Conservation (phyloP, 2,329 filamentous ascomycete genomes). For the Fusarium duplospermum region DNA sequence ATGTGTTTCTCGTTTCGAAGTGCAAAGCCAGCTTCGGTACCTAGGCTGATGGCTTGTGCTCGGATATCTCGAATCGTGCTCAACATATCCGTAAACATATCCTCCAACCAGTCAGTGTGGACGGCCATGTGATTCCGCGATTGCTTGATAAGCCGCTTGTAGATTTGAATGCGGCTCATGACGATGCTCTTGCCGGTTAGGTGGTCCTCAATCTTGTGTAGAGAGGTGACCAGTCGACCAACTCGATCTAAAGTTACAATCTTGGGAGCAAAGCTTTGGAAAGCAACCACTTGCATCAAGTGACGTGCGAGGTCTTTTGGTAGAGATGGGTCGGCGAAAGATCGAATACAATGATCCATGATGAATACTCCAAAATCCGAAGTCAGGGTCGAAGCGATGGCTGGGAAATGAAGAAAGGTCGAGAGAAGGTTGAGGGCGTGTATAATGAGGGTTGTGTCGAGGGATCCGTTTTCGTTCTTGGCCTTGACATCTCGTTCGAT, state of each 20-base stretch:
- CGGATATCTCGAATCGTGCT: conserved; percentile 83
- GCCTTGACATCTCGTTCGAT: conserved; percentile 83
- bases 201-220: conserved; percentile 79
- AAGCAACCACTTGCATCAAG: conserved; percentile 82
- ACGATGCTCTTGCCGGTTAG: conserved; percentile 85
- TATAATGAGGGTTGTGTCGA: conserved; percentile 77
- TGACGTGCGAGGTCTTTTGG: conserved; percentile 84
- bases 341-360: conserved; percentile 81
- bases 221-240: conserved; percentile 74
- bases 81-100: conserved; percentile 85
- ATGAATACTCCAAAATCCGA: conserved; percentile 85
- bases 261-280: conserved; percentile 81
- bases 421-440: conserved; percentile 83
- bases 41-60: conserved; percentile 77
- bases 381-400: conserved; percentile 76
- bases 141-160: conserved; percentile 80
- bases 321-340: conserved; percentile 73
- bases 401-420: conserved; percentile 79
- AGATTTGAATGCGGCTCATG: conserved; percentile 81
- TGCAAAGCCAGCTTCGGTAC: conserved; percentile 74
- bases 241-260: conserved; percentile 80
- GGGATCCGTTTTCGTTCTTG: conserved; percentile 64
- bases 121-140: conserved; percentile 76
- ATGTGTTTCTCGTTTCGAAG: conserved; percentile 77
- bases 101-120: conserved; percentile 82